Percentiles rank a stretch among this genome's conserved stretches.
Evolutionary conservation across 2,329 filamentous ascomycete genomes (phyloP).

Genomic region (Laburnicola sp.): DNA sequence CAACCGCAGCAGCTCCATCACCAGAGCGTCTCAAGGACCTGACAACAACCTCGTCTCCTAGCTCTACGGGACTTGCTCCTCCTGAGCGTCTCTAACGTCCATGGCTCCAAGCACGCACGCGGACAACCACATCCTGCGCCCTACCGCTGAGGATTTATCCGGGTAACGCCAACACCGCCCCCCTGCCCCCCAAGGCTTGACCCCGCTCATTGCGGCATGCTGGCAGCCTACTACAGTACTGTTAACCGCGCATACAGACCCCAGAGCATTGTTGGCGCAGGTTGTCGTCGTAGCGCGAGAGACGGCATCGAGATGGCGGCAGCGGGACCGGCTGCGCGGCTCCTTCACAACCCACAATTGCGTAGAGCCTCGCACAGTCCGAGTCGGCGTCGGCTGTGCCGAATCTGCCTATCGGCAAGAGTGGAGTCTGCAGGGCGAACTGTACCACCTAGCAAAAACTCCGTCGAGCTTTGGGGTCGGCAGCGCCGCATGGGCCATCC

Average conservation of each 20-base stretch:
- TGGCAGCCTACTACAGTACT: too few relatives aligned
- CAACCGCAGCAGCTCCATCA: too few relatives aligned
- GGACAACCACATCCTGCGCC: background rate
- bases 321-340: background rate
- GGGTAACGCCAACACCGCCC: too few relatives aligned
- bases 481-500: conserved; percentile 4
- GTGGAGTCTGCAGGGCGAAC: conserved; percentile 1
- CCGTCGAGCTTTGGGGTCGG: conserved; percentile 1
- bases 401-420: conserved; percentile 2
- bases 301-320: background rate
- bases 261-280: too few relatives aligned
- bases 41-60: background rate
- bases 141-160: conserved; percentile 5
- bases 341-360: background rate
- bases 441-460: background rate
- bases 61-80: background rate
- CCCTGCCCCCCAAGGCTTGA: too few relatives aligned
- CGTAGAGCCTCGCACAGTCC: conserved; percentile 2
- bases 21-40: background rate
- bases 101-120: background rate
- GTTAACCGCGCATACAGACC: too few relatives aligned
- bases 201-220: too few relatives aligned
- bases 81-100: background rate
- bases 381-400: background rate
- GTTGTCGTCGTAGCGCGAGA: too few relatives aligned